Evolutionary conservation across 2,329 filamentous ascomycete species (phyloP).

Genomic region (Furcasterigmium sp.): DNA sequence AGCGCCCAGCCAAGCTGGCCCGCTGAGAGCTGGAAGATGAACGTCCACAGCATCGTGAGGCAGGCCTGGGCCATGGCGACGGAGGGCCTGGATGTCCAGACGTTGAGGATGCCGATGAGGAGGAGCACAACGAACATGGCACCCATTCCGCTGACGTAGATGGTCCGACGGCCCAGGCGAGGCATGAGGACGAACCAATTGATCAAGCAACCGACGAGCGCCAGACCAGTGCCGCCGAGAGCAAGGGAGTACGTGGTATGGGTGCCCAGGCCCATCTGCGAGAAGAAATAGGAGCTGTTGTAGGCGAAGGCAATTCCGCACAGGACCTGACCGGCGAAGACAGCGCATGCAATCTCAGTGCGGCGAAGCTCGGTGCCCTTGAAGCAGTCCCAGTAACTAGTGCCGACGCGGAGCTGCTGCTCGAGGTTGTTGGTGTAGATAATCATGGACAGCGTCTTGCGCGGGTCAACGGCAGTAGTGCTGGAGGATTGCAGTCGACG

Average conservation of each 20-base stretch:
- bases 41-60: slow-evolving; percentile 24
- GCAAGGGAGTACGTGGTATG: slow-evolving; percentile 26
- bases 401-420: slow-evolving; percentile 40
- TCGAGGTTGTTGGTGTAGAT: slow-evolving; percentile 53
- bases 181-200: slow-evolving; percentile 38
- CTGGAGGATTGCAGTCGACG: slow-evolving; percentile 37
- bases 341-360: slow-evolving; percentile 52
- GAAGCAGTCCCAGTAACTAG: slow-evolving; percentile 46
- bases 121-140: slow-evolving; percentile 30
- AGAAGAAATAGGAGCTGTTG: slow-evolving; percentile 33
- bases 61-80: slow-evolving; percentile 21
- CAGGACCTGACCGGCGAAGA: slow-evolving; percentile 61
- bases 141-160: slow-evolving; percentile 35
- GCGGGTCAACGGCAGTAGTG: slow-evolving; percentile 29
- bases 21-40: slow-evolving; percentile 27
- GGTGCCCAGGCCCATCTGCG: slow-evolving; percentile 25
- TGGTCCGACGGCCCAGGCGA: slow-evolving; percentile 32
- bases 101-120: slow-evolving; percentile 32
- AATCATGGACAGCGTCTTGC: slow-evolving; percentile 49
- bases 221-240: slow-evolving; percentile 33
- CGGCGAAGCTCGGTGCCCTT: slow-evolving; percentile 42
- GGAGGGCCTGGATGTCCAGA: slow-evolving; percentile 13
- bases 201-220: slow-evolving; percentile 34
- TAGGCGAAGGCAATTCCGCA: slow-evolving; percentile 45
- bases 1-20: slow-evolving; percentile 24